Evolutionary conservation across 2,329 filamentous ascomycete species (phyloP).

Genomic region (Orbilia ellipsospora): DNA sequence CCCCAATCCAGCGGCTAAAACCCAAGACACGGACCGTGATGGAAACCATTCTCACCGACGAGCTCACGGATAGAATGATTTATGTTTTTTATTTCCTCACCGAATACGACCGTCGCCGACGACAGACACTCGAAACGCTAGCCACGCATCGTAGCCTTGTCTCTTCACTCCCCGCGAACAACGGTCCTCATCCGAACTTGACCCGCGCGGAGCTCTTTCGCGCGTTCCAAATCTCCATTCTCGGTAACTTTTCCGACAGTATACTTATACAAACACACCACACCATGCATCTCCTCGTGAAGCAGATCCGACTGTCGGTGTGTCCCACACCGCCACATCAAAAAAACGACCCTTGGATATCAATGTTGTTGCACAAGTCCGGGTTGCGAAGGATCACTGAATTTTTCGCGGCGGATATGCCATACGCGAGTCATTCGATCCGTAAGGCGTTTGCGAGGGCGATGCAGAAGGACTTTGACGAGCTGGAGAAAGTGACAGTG

Average conservation of each 20-base stretch:
- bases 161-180: conserved; percentile 50
- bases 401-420: conserved; percentile 59
- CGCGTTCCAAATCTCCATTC: conserved; percentile 56
- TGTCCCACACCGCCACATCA: conserved; percentile 59
- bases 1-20: conserved; percentile 45
- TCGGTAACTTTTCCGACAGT: conserved; percentile 55
- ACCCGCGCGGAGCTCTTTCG: conserved; percentile 55
- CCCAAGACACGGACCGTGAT: conserved; percentile 44
- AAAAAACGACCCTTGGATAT: conserved; percentile 58
- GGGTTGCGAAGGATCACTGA: conserved; percentile 57
- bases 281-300: conserved; percentile 59
- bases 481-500: conserved; percentile 31
- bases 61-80: conserved; percentile 45
- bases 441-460: conserved; percentile 58
- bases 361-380: conserved; percentile 57
- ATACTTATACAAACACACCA: conserved; percentile 59
- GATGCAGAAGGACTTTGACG: conserved; percentile 59
- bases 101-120: conserved; percentile 42
- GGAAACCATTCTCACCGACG: conserved; percentile 48
- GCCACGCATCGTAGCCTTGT: conserved; percentile 41
- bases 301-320: conserved; percentile 57
- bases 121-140: conserved; percentile 45
- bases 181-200: conserved; percentile 54
- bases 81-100: conserved; percentile 54
- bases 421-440: conserved; percentile 51